These are phyloP conservation scores for Acarospora socialis DNA, from an alignment of 2,329 filamentous ascomycete species.

Conservation along the genomic window DNA sequence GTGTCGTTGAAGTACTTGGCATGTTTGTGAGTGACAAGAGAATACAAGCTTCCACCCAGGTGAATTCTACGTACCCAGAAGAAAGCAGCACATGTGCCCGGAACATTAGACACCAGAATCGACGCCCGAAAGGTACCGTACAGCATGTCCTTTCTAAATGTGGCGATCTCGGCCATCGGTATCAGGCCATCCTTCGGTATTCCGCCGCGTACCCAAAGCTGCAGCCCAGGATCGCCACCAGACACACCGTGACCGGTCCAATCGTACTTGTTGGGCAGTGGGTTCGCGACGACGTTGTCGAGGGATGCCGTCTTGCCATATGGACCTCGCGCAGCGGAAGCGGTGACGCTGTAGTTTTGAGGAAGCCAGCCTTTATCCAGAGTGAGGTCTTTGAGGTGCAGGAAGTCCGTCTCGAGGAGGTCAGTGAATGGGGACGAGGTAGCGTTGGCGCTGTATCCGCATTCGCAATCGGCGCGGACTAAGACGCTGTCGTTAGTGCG, in stretches of 20 bases:
- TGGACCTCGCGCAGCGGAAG: conserved; percentile 42
- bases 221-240: conserved; percentile 38
- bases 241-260: conserved; percentile 32
- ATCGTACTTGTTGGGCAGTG: conserved; percentile 27
- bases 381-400: conserved; percentile 36
- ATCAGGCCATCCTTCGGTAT: conserved; percentile 37
- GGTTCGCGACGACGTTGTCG: conserved; percentile 43
- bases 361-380: conserved; percentile 47
- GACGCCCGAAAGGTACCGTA: conserved; percentile 56
- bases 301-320: conserved; percentile 51
- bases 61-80: conserved; percentile 60
- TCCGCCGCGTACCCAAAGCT: conserved; percentile 39
- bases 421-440: conserved; percentile 51
- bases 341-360: conserved; percentile 52
- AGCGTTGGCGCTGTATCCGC: conserved; percentile 50
- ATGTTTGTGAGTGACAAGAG: background rate
- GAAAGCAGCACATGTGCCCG: conserved; percentile 63
- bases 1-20: conserved; percentile 63
- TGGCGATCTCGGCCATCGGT: conserved; percentile 49
- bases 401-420: conserved; percentile 57
- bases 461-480: conserved; percentile 50
- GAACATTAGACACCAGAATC: conserved; percentile 46
- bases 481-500: too few species aligned
- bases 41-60: too few species aligned
- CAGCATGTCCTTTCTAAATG: conserved; percentile 45